A percentile compares a stretch with the other conserved stretches of the same genome.
Conservation (phyloP, 2,329 filamentous ascomycete species). For the Penicillium sp. region DNA sequence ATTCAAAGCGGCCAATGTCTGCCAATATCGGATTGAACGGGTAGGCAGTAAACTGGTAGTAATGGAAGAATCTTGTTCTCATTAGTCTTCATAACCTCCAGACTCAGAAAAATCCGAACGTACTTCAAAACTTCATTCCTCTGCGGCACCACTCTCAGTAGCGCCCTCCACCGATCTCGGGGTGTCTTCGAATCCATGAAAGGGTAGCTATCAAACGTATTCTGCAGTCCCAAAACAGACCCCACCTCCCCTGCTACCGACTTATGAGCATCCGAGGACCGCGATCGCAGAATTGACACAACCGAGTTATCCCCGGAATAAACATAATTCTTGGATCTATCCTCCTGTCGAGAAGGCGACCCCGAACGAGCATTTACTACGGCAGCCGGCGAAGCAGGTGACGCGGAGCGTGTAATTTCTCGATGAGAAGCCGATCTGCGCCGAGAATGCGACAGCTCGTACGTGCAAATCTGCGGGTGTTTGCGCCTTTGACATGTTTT, state of each 20-base stretch:
- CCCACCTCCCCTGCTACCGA: constrained; percentile 33
- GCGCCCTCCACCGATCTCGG: constrained; percentile 31
- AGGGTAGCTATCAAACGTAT: constrained; percentile 36
- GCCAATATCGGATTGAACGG: constrained; percentile 39
- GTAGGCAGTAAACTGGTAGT: constrained; percentile 34
- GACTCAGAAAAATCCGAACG: neutral
- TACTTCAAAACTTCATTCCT: constrained; percentile 34
- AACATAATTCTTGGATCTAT: constrained; percentile 25
- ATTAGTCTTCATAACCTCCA: neutral
- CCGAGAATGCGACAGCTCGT: constrained; percentile 10
- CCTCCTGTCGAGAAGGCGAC: constrained; percentile 1
- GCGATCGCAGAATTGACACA: constrained; percentile 34
- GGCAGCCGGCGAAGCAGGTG: neutral
- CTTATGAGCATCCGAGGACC: constrained; percentile 33
- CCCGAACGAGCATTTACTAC: neutral
- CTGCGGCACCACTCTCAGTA: constrained; percentile 32
- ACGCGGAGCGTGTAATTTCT: constrained; percentile 3
- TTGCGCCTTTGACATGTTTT: constrained; percentile 33
- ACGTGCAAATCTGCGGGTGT: constrained; percentile 37
- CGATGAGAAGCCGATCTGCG: constrained; percentile 9
- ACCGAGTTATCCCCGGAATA: constrained; percentile 40
- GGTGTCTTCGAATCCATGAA: constrained; percentile 37
- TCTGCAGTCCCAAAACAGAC: constrained; percentile 38
- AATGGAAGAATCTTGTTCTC: constrained; percentile 37
- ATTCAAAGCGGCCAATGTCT: constrained; percentile 38